A percentile compares a stretch with the other conserved stretches of the same genome.
Evolutionary conservation across 441 rosid species (phyloP).

Genomic region (Pelargonium citronellum): DNA sequence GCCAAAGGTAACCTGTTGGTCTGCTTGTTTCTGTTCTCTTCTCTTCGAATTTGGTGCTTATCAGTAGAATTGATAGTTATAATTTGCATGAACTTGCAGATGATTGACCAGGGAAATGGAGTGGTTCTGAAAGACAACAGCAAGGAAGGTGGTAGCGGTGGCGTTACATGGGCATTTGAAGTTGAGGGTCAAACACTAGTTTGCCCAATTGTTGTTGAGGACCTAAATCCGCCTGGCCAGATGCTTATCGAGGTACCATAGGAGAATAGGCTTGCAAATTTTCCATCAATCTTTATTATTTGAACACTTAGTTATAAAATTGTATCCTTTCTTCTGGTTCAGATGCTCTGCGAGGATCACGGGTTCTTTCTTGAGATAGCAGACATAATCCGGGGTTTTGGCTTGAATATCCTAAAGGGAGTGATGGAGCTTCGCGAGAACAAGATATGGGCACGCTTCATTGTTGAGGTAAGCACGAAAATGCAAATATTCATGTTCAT

Average conservation of each 20-base stretch:
- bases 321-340: slow-evolving; percentile 15
- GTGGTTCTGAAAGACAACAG: slow-evolving; percentile 32
- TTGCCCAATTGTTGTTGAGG: slow-evolving; percentile 88
- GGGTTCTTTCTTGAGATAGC: slow-evolving; percentile 83
- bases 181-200: slow-evolving; percentile 50
- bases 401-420: slow-evolving; percentile 73
- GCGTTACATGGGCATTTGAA: slow-evolving; percentile 79
- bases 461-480: slow-evolving; percentile 58
- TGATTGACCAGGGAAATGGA: slow-evolving; percentile 37
- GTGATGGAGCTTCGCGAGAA: slow-evolving; percentile 56
- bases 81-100: slow-evolving; percentile 31
- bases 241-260: slow-evolving; percentile 73
- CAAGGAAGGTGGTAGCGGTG: slow-evolving; percentile 19
- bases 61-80: too few relatives aligned
- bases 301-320: slow-evolving; percentile 6
- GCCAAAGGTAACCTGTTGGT: slow-evolving; percentile 46
- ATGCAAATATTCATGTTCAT: not conserved
- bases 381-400: slow-evolving; percentile 62
- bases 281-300: not conserved
- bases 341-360: slow-evolving; percentile 77
- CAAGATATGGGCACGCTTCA: slow-evolving; percentile 75
- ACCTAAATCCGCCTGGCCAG: slow-evolving; percentile 54
- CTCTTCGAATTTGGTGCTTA: too few relatives aligned
- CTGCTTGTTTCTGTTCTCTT: not conserved
- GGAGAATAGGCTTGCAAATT: not conserved